Conservation (phyloP, 2,329 filamentous ascomycete genomes). For the Colletotrichum siamense region DNA sequence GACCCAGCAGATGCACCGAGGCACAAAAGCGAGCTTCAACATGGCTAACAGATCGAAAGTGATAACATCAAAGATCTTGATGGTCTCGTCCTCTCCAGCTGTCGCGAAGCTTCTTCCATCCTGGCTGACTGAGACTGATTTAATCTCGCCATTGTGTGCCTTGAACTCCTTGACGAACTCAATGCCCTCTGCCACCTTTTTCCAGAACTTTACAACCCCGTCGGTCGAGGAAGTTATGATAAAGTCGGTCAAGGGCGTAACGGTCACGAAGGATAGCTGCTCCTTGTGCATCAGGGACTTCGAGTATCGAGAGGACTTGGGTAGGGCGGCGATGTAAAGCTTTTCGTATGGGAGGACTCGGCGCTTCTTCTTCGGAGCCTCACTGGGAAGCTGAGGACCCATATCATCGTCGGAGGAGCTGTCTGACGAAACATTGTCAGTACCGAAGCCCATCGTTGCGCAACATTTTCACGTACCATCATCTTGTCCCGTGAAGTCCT, state of each 20-base stretch:
- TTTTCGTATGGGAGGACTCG: constrained; percentile 93
- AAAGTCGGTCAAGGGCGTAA: constrained; percentile 93
- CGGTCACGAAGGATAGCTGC: constrained; percentile 83
- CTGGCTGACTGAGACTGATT: constrained; percentile 81
- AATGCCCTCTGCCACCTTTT: constrained; percentile 87
- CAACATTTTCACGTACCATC: constrained; percentile 37
- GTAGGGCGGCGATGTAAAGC: constrained; percentile 89
- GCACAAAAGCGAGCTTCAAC: constrained; percentile 76
- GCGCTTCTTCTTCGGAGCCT: constrained; percentile 82
- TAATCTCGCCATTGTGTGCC: constrained; percentile 86
- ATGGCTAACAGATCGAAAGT: constrained; percentile 89
- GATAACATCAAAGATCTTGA: constrained; percentile 83
- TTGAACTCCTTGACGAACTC: constrained; percentile 99
- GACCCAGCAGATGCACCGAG: constrained; percentile 89
- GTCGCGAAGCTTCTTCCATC: constrained; percentile 96
- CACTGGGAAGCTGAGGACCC: constrained; percentile 86
- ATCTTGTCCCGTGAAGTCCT: constrained; percentile 56
- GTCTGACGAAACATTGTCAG: constrained; percentile 39
- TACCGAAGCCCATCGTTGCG: not conserved
- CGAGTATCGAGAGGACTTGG: constrained; percentile 81
- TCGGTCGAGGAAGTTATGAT: constrained; percentile 92
- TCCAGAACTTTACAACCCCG: constrained; percentile 99
- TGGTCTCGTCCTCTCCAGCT: constrained; percentile 76
- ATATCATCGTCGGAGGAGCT: constrained; percentile 90
- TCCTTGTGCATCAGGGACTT: constrained; percentile 99